phyloP scores from a whole-genome alignment of 805 yeast genomes.

The Yamadazyma philogaea region DNA sequence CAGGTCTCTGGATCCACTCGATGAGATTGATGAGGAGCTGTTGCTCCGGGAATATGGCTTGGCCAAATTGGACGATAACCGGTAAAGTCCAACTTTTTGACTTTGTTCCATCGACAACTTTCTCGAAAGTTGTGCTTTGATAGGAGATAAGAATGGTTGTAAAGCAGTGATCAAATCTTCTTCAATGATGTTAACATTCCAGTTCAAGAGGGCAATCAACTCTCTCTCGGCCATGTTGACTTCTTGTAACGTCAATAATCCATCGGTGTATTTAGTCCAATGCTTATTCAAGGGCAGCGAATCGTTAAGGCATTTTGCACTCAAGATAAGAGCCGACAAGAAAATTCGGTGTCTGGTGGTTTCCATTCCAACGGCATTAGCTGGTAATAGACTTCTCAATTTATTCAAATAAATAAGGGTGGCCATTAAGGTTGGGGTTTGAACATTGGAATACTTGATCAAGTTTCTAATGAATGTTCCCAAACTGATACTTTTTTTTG shows the following conservation, averaged over 20 bases:
- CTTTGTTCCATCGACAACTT: conserved; percentile 24
- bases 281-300: conserved; percentile 93
- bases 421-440: conserved; percentile 93
- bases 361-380: conserved; percentile 86
- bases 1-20: conserved; percentile 6
- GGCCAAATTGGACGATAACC: conserved; percentile 18
- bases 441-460: conserved; percentile 82
- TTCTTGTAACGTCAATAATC: conserved; percentile 70
- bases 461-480: conserved; percentile 66
- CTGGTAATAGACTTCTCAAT: conserved; percentile 73
- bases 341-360: conserved; percentile 93
- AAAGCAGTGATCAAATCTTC: conserved; percentile 68
- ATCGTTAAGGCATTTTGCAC: conserved; percentile 93
- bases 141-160: conserved; percentile 72
- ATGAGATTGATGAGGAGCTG: conserved; percentile 12
- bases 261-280: conserved; percentile 92
- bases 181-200: conserved; percentile 75
- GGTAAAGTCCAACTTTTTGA: conserved; percentile 30
- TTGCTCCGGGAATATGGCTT: conserved; percentile 9
- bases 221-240: conserved; percentile 92
- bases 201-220: conserved; percentile 72
- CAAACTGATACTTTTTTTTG: conserved; percentile 31
- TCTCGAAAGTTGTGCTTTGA: conserved; percentile 50
- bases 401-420: conserved; percentile 79
- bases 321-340: conserved; percentile 79